These are phyloP conservation scores for Chamaecyparis obtusa DNA, from an alignment of 75 land plant species.

Conservation along the genomic window DNA sequence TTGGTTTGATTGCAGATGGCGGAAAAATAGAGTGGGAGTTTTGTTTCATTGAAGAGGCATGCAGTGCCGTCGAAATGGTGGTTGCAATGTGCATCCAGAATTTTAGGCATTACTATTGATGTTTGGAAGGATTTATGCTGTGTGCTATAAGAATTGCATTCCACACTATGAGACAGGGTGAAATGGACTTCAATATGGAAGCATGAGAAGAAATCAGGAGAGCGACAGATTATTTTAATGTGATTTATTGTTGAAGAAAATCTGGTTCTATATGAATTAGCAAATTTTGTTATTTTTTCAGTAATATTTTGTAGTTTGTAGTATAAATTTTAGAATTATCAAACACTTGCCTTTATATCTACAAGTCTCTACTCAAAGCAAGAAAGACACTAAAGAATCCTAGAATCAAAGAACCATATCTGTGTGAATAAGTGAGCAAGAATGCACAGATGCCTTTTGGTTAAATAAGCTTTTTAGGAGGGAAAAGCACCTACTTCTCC, in stretches of 20 bases:
- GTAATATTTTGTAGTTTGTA: not conserved
- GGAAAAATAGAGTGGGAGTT: not conserved
- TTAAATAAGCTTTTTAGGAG: too few relatives aligned
- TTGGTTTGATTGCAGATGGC: not conserved
- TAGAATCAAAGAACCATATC: too few relatives aligned
- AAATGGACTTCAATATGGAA: not conserved
- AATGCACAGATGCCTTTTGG: too few relatives aligned
- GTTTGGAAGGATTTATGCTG: not conserved
- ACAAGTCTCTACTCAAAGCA: too few relatives aligned
- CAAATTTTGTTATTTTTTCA: not conserved
- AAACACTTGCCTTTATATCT: too few relatives aligned
- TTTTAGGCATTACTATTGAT: not conserved
- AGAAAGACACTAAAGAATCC: too few relatives aligned
- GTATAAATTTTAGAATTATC: not conserved
- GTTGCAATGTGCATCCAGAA: constrained; percentile 1
- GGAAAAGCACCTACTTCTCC: too few relatives aligned
- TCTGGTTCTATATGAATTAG: not conserved
- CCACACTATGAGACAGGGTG: not conserved
- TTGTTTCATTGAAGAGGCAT: not conserved
- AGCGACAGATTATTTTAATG: not conserved
- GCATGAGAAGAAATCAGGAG: not conserved
- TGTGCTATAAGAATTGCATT: not conserved
- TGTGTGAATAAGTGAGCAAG: too few relatives aligned
- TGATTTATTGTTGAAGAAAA: not conserved
- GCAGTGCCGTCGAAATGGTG: not conserved